A percentile compares a stretch with the other conserved stretches of the same genome.
Conservation (phyloP, 495 filamentous ascomycete species). For the Glonium stellatum region DNA sequence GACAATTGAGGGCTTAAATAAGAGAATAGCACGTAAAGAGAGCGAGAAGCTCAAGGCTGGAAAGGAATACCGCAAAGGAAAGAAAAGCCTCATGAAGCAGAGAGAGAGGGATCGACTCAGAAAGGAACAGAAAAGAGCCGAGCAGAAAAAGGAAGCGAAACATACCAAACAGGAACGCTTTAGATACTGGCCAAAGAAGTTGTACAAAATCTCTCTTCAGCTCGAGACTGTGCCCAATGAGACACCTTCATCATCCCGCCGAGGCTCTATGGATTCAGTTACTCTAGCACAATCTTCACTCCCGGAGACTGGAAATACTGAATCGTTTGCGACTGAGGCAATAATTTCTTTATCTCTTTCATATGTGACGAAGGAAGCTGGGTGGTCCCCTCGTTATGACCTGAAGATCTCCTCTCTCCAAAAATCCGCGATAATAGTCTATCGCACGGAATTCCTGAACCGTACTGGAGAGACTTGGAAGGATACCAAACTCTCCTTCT, state of each 20-base stretch:
- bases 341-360: slow-evolving; percentile 49
- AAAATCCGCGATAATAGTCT: slow-evolving; percentile 50
- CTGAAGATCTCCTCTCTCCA: slow-evolving; percentile 52
- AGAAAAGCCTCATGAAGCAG: slow-evolving; percentile 30
- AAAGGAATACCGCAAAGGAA: slow-evolving; percentile 38
- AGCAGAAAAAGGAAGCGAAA: slow-evolving; percentile 43
- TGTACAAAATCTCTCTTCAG: slow-evolving; percentile 51
- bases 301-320: slow-evolving; percentile 10
- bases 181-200: slow-evolving; percentile 51
- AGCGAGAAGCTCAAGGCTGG: slow-evolving; percentile 32
- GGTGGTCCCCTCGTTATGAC: slow-evolving; percentile 62
- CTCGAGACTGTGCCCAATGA: slow-evolving; percentile 46
- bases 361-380: slow-evolving; percentile 57
- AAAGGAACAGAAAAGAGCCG: slow-evolving; percentile 34
- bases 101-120: slow-evolving; percentile 36
- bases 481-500: slow-evolving; percentile 57
- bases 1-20: slow-evolving; percentile 31
- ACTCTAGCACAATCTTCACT: slow-evolving; percentile 19
- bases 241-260: slow-evolving; percentile 51
- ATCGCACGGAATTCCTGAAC: slow-evolving; percentile 60
- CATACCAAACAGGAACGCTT: slow-evolving; percentile 48
- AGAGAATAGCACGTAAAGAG: slow-evolving; percentile 32
- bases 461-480: slow-evolving; percentile 61
- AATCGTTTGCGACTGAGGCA: slow-evolving; percentile 23
- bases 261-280: slow-evolving; percentile 46